These are phyloP conservation scores for Trichothecium sympodiale DNA, from an alignment of 2,329 filamentous ascomycete species.

Conservation along the genomic window DNA sequence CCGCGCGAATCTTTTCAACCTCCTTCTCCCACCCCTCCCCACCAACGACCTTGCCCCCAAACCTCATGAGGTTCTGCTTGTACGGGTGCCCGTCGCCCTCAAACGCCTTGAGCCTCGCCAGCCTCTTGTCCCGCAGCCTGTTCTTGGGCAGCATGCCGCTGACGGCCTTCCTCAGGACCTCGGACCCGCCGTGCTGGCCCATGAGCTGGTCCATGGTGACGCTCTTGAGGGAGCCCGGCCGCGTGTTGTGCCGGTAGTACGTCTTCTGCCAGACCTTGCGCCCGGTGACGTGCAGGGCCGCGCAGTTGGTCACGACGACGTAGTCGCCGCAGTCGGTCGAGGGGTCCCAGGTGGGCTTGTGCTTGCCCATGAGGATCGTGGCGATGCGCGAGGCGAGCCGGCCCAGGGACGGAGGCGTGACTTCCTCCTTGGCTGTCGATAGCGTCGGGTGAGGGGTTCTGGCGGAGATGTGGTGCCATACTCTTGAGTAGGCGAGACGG, in stretches of 20 bases:
- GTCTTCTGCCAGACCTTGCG: slow-evolving; percentile 89
- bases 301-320: slow-evolving; percentile 86
- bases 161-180: slow-evolving; percentile 84
- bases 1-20: slow-evolving; percentile 37
- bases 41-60: slow-evolving; percentile 49
- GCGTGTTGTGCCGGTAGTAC: slow-evolving; percentile 90
- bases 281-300: slow-evolving; percentile 76
- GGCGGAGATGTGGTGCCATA: slow-evolving; percentile 82
- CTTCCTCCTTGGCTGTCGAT: slow-evolving; percentile 27
- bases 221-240: slow-evolving; percentile 73
- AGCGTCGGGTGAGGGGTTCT: slow-evolving; percentile 53
- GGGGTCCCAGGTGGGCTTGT: slow-evolving; percentile 96
- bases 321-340: slow-evolving; percentile 99
- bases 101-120: slow-evolving; percentile 88
- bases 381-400: slow-evolving; percentile 84
- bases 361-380: slow-evolving; percentile 87
- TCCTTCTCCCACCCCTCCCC: slow-evolving; percentile 40
- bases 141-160: slow-evolving; percentile 98
- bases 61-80: slow-evolving; percentile 71
- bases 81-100: slow-evolving; percentile 91
- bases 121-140: slow-evolving; percentile 71
- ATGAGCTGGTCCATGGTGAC: slow-evolving; percentile 95
- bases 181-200: slow-evolving; percentile 84
- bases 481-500: slow-evolving; percentile 87
- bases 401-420: slow-evolving; percentile 70